These are phyloP conservation scores for Pinguiococcus pyrenoidosus DNA, from an alignment of 108 stramenopile species.

Conservation along the genomic window DNA sequence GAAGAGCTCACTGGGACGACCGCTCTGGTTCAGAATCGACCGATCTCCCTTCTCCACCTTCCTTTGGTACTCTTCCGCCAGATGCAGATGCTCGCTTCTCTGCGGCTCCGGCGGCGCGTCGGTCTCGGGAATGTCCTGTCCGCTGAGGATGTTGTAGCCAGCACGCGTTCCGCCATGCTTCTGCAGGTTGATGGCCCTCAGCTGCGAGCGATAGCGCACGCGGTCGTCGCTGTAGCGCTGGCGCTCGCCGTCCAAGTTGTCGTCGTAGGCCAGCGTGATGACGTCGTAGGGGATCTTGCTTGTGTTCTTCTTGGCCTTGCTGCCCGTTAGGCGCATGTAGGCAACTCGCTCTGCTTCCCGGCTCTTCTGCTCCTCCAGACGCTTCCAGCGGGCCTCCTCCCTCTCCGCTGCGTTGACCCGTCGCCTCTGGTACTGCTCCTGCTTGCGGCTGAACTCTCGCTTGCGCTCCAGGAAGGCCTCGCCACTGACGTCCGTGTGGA, in stretches of 20 bases:
- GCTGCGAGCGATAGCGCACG: slow-evolving; percentile 4
- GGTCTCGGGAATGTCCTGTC: neutral
- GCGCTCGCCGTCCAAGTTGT: slow-evolving; percentile 6
- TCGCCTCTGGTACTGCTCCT: neutral
- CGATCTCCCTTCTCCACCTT: too few relatives aligned
- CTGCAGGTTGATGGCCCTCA: slow-evolving; percentile 1
- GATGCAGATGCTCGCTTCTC: too few relatives aligned
- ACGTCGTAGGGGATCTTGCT: slow-evolving; percentile 5
- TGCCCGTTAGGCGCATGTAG: neutral
- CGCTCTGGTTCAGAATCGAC: too few relatives aligned
- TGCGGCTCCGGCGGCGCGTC: neutral
- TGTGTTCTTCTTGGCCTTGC: slow-evolving; percentile 3
- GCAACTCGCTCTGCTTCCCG: slow-evolving; percentile 4
- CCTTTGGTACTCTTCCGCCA: too few relatives aligned
- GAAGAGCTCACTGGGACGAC: too few relatives aligned
- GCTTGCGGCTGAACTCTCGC: too few relatives aligned
- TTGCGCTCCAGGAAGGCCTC: too few relatives aligned
- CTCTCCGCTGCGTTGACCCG: neutral
- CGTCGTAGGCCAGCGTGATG: slow-evolving; percentile 6
- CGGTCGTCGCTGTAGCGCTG: slow-evolving; percentile 5
- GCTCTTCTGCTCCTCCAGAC: neutral
- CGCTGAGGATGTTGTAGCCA: slow-evolving; percentile 11
- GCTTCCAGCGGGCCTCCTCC: slow-evolving; percentile 8
- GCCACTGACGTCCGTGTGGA: too few relatives aligned
- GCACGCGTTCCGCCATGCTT: neutral